phyloP scores from a whole-genome alignment of 164 flowering plant genomes.

The Santalum album region DNA sequence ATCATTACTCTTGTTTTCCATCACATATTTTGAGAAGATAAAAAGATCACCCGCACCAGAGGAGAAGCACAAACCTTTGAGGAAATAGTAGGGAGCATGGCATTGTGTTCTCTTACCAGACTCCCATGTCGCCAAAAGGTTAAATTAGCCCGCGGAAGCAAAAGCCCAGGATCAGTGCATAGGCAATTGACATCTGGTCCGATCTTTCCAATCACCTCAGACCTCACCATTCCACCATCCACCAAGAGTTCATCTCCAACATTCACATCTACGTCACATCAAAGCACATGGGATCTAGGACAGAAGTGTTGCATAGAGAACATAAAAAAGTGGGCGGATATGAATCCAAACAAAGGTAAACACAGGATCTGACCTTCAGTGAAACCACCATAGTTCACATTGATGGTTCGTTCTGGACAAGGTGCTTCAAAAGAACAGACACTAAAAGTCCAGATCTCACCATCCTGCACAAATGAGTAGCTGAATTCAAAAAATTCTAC shows the following conservation, averaged over 20 bases:
- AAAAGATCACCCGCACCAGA: too few species aligned
- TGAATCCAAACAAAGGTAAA: too few species aligned
- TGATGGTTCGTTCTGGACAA: slow-evolving; percentile 79
- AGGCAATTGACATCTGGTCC: slow-evolving; percentile 94
- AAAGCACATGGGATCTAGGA: neutral
- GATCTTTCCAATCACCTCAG: slow-evolving; percentile 91
- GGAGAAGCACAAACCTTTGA: slow-evolving; percentile 82
- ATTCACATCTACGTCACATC: slow-evolving; percentile 60
- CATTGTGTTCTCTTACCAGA: slow-evolving; percentile 85
- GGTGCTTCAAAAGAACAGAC: slow-evolving; percentile 68
- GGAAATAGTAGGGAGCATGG: slow-evolving; percentile 95
- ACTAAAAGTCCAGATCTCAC: slow-evolving; percentile 92
- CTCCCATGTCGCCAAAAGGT: slow-evolving; percentile 90
- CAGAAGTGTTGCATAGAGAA: neutral
- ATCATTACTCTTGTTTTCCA: too few species aligned
- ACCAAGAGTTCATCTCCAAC: slow-evolving; percentile 95
- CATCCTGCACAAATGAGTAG: slow-evolving; percentile 54
- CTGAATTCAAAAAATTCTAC: neutral
- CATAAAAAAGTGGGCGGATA: too few species aligned
- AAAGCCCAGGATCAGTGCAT: slow-evolving; percentile 89
- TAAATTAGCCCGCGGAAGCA: slow-evolving; percentile 91
- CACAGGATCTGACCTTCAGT: too few species aligned
- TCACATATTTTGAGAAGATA: too few species aligned
- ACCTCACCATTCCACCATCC: slow-evolving; percentile 99
- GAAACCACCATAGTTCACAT: slow-evolving; percentile 92